Conservation (phyloP, 2,329 filamentous ascomycete genomes). For the Exserohilum turcica region DNA sequence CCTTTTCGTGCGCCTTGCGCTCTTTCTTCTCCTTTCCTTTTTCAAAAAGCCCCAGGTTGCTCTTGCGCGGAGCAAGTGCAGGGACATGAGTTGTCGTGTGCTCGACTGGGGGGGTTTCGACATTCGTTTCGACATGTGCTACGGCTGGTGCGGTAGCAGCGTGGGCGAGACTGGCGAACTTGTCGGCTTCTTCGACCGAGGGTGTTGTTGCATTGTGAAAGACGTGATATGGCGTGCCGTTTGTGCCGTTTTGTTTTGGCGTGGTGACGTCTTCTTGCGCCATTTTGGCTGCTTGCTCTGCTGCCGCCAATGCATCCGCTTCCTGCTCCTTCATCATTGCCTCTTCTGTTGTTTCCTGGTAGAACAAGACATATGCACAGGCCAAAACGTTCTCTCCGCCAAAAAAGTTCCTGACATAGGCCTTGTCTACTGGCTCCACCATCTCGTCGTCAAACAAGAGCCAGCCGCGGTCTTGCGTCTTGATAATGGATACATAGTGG, state of each 20-base stretch:
- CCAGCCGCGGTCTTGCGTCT: slow-evolving; percentile 95
- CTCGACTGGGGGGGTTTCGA: slow-evolving; percentile 40
- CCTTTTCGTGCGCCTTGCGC: slow-evolving; percentile 64
- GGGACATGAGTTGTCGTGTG: slow-evolving; percentile 41
- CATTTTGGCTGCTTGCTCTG: slow-evolving; percentile 45
- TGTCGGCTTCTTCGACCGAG: slow-evolving; percentile 52
- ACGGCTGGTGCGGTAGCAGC: slow-evolving; percentile 64
- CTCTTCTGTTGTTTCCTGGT: slow-evolving; percentile 83
- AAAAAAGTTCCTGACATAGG: slow-evolving; percentile 96
- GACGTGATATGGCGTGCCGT: slow-evolving; percentile 42
- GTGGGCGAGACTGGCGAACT: slow-evolving; percentile 66
- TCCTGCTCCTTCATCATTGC: slow-evolving; percentile 79
- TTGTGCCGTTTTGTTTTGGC: slow-evolving; percentile 55
- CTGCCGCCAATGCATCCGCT: slow-evolving; percentile 66
- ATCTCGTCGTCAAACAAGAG: slow-evolving; percentile 97
- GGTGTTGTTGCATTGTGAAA: slow-evolving; percentile 48
- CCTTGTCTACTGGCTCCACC: slow-evolving; percentile 96
- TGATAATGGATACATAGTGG: slow-evolving; percentile 97
- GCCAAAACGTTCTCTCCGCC: slow-evolving; percentile 84
- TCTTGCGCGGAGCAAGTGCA: slow-evolving; percentile 44
- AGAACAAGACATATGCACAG: slow-evolving; percentile 96
- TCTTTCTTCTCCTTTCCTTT: slow-evolving; percentile 70
- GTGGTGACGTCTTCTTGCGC: slow-evolving; percentile 63
- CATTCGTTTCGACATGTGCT: slow-evolving; percentile 41
- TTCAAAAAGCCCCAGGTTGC: slow-evolving; percentile 53